Base-by-base conservation (phyloP, 2,329 filamentous ascomycete genomes). In the Chalara sp. region DNA sequence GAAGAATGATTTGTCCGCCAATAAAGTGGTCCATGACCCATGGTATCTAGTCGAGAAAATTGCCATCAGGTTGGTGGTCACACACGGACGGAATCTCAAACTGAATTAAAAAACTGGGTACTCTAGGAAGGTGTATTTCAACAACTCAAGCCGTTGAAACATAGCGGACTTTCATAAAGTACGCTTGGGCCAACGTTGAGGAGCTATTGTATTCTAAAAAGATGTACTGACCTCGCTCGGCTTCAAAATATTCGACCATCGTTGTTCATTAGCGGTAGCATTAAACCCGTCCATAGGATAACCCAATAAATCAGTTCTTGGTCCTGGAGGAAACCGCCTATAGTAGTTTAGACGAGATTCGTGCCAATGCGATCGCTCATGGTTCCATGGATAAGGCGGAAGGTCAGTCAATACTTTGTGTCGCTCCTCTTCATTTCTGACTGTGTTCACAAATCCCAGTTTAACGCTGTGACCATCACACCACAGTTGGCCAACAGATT, bases 331-430 rank as follows among this genome's bases (percentile, higher is more conserved):
- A 32, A 68, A 62, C 13, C 74, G 67, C 50, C 73, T 70, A 2
- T 75, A 69, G 48, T 70, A 70, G 12, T 70, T 66, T 8, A 62
- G 57, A 29, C 72, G 73, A 3, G 75, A 74, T 53, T 80, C 76
- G 50, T 73, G 68, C 76, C 77, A 80, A 58, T 78, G 76, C 0
- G 58, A 63, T 33, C 68, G 72, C 21, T 62, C 61, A 49, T 79
- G 76, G 37, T 79, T 75, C 76, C 76, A 80, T 1, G 72, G 68
- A 53, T 80, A 80, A 0, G 68, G 65, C 1, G 78, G 76, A 11
- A 80, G 59, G 52, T 76, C 68, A 1, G 65, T 57, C 3, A 79
- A 12, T 8, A 49, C 10, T 12, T 12, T n/a, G 32, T 3, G 5
- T 13, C 11, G 7, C 13, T 33, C 6, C 35, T 13, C 4, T 12